A percentile compares a stretch with the other conserved stretches of the same genome.
Evolutionary conservation across 495 filamentous ascomycete species (phyloP).

Genomic region (Stereocaulon alpinum): DNA sequence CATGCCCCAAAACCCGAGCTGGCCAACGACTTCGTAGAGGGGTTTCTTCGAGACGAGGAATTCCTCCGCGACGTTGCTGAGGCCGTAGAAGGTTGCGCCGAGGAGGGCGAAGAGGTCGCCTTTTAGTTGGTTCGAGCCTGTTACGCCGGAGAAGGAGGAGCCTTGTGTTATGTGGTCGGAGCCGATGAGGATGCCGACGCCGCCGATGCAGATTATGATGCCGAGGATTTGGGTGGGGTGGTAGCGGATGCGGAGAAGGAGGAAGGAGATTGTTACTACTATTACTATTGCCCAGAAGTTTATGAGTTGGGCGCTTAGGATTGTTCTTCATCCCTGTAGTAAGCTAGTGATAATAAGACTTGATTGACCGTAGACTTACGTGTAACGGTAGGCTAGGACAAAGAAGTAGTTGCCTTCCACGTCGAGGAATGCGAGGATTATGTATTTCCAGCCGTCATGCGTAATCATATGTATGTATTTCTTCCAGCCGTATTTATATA

Average conservation of each 20-base stretch:
- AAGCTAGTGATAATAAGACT: too few relatives aligned
- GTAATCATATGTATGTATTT: slow-evolving; percentile 52
- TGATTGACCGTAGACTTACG: too few relatives aligned
- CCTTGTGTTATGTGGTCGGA: slow-evolving; percentile 72
- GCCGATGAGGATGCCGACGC: slow-evolving; percentile 80
- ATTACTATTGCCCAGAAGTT: slow-evolving; percentile 98
- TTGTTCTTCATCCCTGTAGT: too few relatives aligned
- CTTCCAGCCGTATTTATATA: slow-evolving; percentile 72
- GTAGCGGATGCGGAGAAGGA: slow-evolving; percentile 79
- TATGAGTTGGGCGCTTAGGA: slow-evolving; percentile 62
- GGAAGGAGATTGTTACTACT: slow-evolving; percentile 76
- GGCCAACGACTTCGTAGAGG: slow-evolving; percentile 86
- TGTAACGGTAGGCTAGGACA: slow-evolving; percentile 88
- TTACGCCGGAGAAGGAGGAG: slow-evolving; percentile 48
- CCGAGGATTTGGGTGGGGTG: slow-evolving; percentile 71
- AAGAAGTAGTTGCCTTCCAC: slow-evolving; percentile 97
- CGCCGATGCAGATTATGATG: slow-evolving; percentile 83
- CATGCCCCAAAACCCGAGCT: slow-evolving; percentile 81
- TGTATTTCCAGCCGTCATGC: slow-evolving; percentile 83
- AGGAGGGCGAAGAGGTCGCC: slow-evolving; percentile 87
- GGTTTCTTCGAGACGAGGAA: slow-evolving; percentile 81
- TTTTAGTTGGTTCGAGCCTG: slow-evolving; percentile 59
- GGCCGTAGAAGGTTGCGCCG: slow-evolving; percentile 83
- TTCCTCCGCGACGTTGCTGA: slow-evolving; percentile 85
- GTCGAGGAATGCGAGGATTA: slow-evolving; percentile 84